These are phyloP conservation scores for Pseudogymnoascus sp. DNA, from an alignment of 2,329 filamentous ascomycete species.

Conservation along the genomic window DNA sequence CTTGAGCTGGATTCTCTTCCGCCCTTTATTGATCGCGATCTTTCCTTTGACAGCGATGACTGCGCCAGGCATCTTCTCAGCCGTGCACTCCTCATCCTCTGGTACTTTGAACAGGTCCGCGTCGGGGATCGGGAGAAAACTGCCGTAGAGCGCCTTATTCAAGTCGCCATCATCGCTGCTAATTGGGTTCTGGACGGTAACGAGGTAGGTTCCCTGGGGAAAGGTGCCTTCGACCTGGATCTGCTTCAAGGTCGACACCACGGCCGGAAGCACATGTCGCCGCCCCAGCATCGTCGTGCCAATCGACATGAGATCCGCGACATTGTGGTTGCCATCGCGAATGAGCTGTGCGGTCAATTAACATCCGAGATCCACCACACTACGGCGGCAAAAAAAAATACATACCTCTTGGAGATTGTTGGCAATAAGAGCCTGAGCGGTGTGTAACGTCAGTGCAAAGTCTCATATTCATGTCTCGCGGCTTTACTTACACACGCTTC, in stretches of 20 bases:
- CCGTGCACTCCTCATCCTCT: conserved; percentile 59
- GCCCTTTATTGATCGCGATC: conserved; percentile 66
- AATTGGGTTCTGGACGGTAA: conserved; percentile 89
- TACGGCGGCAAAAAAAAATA: conserved; percentile 4
- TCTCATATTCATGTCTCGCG: background rate
- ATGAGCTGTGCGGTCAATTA: conserved; percentile 56
- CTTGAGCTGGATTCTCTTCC: conserved; percentile 65
- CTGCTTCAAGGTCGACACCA: conserved; percentile 70
- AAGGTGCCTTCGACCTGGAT: conserved; percentile 95
- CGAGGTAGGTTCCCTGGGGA: conserved; percentile 81
- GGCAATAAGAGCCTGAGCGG: conserved; percentile 65
- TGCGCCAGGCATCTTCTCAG: conserved; percentile 68
- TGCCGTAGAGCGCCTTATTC: conserved; percentile 81
- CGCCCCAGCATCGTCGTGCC: conserved; percentile 90
- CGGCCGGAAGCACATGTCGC: conserved; percentile 80
- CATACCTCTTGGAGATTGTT: conserved; percentile 79
- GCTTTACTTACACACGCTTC: conserved; percentile 64
- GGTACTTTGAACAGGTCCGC: conserved; percentile 61
- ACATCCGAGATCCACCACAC: conserved; percentile 11
- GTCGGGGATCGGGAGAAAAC: conserved; percentile 76
- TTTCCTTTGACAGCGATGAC: conserved; percentile 64
- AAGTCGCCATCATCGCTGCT: conserved; percentile 80
- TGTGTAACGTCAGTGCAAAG: background rate
- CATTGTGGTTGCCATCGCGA: conserved; percentile 88
- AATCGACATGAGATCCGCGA: conserved; percentile 87